Percentiles rank a stretch among this genome's conserved stretches.
Evolutionary conservation across 2,329 filamentous ascomycete genomes (phyloP).

Genomic region (Cladosporium sp.): DNA sequence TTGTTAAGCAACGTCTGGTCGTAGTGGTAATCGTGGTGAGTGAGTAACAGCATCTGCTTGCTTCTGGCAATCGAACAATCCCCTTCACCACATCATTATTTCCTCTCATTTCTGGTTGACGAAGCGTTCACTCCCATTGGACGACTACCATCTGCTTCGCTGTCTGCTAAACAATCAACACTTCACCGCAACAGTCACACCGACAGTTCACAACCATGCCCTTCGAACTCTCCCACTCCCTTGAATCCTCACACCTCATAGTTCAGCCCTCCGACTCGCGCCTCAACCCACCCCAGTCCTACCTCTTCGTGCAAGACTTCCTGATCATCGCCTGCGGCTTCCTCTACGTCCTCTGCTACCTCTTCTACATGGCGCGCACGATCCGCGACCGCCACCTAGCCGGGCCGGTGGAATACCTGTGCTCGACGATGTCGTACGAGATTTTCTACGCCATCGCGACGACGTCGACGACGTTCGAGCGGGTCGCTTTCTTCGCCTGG

Average conservation of each 20-base stretch:
- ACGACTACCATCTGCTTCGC: no score
- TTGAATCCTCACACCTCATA: constrained; percentile 37
- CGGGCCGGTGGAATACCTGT: constrained; percentile 28
- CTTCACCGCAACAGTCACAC: no score
- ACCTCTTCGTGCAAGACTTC: constrained; percentile 39
- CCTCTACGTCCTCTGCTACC: constrained; percentile 39
- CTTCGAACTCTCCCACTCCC: no score
- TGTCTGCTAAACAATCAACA: no score
- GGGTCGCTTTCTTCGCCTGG: constrained; percentile 35
- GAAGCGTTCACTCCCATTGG: no score
- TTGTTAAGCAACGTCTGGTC: no score
- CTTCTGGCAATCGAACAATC: no score
- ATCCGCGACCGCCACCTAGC: constrained; percentile 33
- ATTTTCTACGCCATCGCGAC: constrained; percentile 37
- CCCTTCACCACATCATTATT: no score
- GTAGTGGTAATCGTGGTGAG: no score
- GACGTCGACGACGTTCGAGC: constrained; percentile 33
- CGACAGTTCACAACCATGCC: no score
- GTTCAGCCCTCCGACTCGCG: constrained; percentile 48
- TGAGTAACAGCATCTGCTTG: no score
- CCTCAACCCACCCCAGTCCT: constrained; percentile 35
- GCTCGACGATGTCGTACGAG: constrained; percentile 35
- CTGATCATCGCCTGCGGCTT: constrained; percentile 38
- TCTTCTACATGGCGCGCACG: constrained; percentile 37
- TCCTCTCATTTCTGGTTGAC: no score